Percentiles rank a stretch among this genome's conserved stretches.
Conservation (phyloP, 805 yeast species). For the Yarrowia divulgata region DNA sequence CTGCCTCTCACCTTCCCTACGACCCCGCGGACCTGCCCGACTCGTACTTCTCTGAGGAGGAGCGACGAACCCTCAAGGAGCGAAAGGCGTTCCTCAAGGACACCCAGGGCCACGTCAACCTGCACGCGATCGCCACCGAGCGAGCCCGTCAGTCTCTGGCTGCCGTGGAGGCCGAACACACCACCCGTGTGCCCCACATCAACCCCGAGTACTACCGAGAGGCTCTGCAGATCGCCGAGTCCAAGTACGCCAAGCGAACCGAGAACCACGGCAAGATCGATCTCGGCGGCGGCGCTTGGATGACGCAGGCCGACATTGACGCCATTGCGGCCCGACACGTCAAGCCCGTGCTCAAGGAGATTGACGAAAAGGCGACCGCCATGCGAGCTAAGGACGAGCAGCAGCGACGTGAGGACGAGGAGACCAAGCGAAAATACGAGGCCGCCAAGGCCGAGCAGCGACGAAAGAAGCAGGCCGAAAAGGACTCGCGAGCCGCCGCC, state of each 20-base stretch:
- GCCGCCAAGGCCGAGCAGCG: constrained; percentile 45
- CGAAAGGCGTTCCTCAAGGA: constrained; percentile 42
- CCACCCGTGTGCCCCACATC: constrained; percentile 52
- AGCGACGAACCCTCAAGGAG: constrained; percentile 44
- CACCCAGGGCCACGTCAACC: constrained; percentile 49
- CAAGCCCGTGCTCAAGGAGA: constrained; percentile 79
- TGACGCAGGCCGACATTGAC: constrained; percentile 78
- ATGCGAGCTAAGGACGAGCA: constrained; percentile 68
- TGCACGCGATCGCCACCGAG: constrained; percentile 60
- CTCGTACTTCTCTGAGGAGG: constrained; percentile 38
- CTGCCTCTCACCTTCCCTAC: constrained; percentile 41
- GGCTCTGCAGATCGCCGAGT: constrained; percentile 80
- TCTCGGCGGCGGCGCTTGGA: constrained; percentile 86
- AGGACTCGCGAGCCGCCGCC: constrained; percentile 36
- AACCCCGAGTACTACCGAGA: constrained; percentile 69
- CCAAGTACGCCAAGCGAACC: constrained; percentile 65
- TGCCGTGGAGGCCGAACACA: constrained; percentile 54
- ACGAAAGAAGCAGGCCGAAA: constrained; percentile 40
- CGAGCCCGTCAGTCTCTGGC: constrained; percentile 57
- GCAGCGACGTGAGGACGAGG: constrained; percentile 53
- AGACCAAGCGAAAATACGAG: constrained; percentile 54
- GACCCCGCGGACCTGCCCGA: constrained; percentile 35
- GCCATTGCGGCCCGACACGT: constrained; percentile 81
- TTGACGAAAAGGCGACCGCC: constrained; percentile 69
- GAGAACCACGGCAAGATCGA: constrained; percentile 64